These are phyloP conservation scores for Geosmithia putterillii DNA, from an alignment of 2,329 filamentous ascomycete species.

Conservation along the genomic window DNA sequence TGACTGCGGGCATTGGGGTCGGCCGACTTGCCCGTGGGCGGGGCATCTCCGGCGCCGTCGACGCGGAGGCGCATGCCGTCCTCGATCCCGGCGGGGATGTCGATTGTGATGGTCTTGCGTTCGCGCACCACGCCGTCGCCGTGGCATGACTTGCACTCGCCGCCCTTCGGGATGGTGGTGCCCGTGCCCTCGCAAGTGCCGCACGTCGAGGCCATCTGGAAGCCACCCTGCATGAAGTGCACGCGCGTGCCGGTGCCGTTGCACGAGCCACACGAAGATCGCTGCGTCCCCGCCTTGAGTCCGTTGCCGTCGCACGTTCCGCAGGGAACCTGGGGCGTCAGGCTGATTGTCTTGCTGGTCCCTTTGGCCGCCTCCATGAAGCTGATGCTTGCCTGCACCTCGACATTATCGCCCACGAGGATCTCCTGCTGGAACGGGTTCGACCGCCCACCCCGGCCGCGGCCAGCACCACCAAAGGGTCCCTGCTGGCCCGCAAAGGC, in stretches of 20 bases:
- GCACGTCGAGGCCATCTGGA: slow-evolving; percentile 93
- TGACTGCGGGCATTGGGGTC: slow-evolving; percentile 52
- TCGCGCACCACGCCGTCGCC: slow-evolving; percentile 80
- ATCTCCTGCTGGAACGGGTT: slow-evolving; percentile 68
- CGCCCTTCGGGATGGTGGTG: slow-evolving; percentile 61
- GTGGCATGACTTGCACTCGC: slow-evolving; percentile 66
- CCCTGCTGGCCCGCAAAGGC: slow-evolving; percentile 56
- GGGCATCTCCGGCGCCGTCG: slow-evolving; percentile 76
- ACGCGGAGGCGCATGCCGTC: slow-evolving; percentile 90
- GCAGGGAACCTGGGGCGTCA: slow-evolving; percentile 72
- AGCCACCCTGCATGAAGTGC: slow-evolving; percentile 82
- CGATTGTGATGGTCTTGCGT: slow-evolving; percentile 70
- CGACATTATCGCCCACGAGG: slow-evolving; percentile 89
- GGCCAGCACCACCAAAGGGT: slow-evolving; percentile 39
- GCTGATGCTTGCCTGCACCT: slow-evolving; percentile 82
- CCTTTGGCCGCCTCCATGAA: slow-evolving; percentile 97
- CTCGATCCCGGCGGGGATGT: slow-evolving; percentile 91
- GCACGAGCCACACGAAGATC: slow-evolving; percentile 64
- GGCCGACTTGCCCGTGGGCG: slow-evolving; percentile 58
- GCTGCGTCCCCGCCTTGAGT: slow-evolving; percentile 67
- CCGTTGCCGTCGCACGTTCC: slow-evolving; percentile 75
- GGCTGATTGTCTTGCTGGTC: slow-evolving; percentile 72
- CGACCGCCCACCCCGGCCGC: slow-evolving; percentile 32
- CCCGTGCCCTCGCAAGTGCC: slow-evolving; percentile 70
- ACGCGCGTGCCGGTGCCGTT: slow-evolving; percentile 78